Percentiles rank a stretch among this genome's conserved stretches.
Conservation (phyloP, 495 filamentous ascomycete genomes). For the Usnea hakonensis region DNA sequence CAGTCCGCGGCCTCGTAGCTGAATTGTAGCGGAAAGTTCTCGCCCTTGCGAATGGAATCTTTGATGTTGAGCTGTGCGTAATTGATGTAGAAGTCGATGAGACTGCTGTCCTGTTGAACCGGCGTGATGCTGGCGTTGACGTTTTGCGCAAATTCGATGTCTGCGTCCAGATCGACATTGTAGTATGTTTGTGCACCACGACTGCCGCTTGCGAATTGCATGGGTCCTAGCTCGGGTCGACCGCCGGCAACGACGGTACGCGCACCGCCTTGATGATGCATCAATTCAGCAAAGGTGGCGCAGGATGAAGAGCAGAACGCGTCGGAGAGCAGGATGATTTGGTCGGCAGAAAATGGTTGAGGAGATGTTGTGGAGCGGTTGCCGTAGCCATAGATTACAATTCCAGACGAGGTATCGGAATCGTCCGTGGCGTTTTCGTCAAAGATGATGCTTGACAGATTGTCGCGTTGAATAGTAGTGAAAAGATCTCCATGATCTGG, state of each 20-base stretch:
- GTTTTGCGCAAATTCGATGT: conserved; percentile 25
- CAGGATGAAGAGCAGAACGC: conserved; percentile 45
- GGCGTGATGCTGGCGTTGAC: conserved; percentile 22
- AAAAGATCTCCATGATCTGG: conserved; percentile 37
- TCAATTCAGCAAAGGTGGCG: conserved; percentile 45
- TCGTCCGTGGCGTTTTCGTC: conserved; percentile 22
- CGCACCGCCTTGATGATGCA: conserved; percentile 43
- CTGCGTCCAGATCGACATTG: conserved; percentile 25
- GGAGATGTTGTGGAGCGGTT: conserved; percentile 27
- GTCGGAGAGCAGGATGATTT: conserved; percentile 47
- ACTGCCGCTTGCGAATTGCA: conserved; percentile 36
- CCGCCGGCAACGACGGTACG: conserved; percentile 45
- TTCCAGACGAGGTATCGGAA: conserved; percentile 11
- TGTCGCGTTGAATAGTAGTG: conserved; percentile 40
- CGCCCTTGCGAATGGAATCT: conserved; percentile 32
- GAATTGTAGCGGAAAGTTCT: conserved; percentile 44
- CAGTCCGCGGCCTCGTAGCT: conserved; percentile 46
- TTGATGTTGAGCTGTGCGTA: conserved; percentile 33
- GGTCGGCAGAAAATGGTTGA: conserved; percentile 38
- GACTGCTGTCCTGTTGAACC: conserved; percentile 23
- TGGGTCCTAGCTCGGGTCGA: conserved; percentile 33
- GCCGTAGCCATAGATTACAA: conserved; percentile 35
- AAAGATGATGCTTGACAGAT: conserved; percentile 42
- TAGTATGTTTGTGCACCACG: conserved; percentile 29
- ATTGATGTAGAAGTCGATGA: conserved; percentile 28